Evolutionary conservation across 352 stramenopile species (phyloP).

Genomic region (Aphanomyces astaci): DNA sequence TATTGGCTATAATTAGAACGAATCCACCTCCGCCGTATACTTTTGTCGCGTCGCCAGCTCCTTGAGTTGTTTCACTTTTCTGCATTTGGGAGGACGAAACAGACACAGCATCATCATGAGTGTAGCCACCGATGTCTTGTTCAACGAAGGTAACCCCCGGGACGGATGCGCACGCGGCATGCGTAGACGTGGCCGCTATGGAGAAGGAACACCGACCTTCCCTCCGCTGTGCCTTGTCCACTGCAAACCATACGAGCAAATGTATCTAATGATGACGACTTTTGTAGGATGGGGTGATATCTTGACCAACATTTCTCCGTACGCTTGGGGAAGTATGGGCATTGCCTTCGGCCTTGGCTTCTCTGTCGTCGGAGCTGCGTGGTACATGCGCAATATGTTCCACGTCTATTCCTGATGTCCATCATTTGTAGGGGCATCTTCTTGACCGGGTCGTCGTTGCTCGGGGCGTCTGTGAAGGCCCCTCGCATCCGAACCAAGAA

Average conservation of each 20-base stretch:
- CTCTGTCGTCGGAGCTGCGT: constrained; percentile 95
- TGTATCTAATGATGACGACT: no score
- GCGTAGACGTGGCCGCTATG: no score
- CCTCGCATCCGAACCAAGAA: constrained; percentile 99
- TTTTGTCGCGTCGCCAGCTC: background rate
- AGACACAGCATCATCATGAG: constrained; percentile 44
- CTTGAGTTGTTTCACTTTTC: constrained; percentile 14
- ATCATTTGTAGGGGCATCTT: constrained; percentile 76
- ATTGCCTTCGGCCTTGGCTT: constrained; percentile 95
- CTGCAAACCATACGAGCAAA: no score
- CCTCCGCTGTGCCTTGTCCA: no score
- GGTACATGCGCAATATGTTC: constrained; percentile 33
- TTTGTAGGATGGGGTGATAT: constrained; percentile 87
- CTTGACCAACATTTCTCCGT: constrained; percentile 97
- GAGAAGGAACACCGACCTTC: no score
- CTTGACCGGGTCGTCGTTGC: constrained; percentile 91
- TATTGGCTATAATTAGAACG: background rate
- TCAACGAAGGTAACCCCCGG: constrained; percentile 85
- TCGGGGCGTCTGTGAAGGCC: constrained; percentile 97
- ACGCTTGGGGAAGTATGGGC: constrained; percentile 96
- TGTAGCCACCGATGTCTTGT: constrained; percentile 67
- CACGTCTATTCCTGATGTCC: background rate
- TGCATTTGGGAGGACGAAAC: constrained; percentile 1
- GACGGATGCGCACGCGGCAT: no score
- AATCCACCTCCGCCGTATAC: constrained; percentile 3